These are phyloP conservation scores for Sordariomycetes sp. DNA, from an alignment of 2,329 filamentous ascomycete species.

Conservation along the genomic window DNA sequence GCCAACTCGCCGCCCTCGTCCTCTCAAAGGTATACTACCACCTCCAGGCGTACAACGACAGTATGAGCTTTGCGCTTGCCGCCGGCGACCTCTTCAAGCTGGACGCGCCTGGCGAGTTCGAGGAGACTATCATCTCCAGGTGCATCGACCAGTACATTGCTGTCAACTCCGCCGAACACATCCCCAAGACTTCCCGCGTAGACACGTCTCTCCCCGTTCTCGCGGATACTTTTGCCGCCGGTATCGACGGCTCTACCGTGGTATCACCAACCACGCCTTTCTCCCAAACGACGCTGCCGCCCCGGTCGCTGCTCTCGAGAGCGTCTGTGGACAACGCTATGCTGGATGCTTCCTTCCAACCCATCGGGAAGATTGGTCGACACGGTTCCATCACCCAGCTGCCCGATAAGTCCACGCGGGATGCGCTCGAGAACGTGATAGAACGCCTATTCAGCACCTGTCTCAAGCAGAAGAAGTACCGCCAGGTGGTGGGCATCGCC, in stretches of 20 bases:
- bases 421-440: constrained; percentile 70
- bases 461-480: constrained; percentile 73
- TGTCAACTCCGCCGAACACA: constrained; percentile 40
- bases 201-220: constrained; percentile 49
- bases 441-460: constrained; percentile 86
- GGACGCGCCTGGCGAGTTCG: constrained; percentile 83
- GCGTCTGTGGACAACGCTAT: constrained; percentile 54
- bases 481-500: constrained; percentile 92
- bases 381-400: constrained; percentile 52
- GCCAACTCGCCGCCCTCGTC: constrained; percentile 85
- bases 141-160: constrained; percentile 97
- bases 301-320: constrained; percentile 88
- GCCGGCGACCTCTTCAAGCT: constrained; percentile 93
- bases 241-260: constrained; percentile 54
- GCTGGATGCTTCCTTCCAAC: constrained; percentile 43
- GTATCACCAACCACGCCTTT: constrained; percentile 90
- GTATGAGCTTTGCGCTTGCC: constrained; percentile 93
- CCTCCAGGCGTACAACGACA: constrained; percentile 96
- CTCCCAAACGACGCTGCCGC: constrained; percentile 83
- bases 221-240: constrained; percentile 64
- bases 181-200: constrained; percentile 25
- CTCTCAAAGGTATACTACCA: constrained; percentile 98
- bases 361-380: constrained; percentile 35
- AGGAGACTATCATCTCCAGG: constrained; percentile 97
- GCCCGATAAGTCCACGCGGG: constrained; percentile 57